phyloP scores from a whole-genome alignment of 2,329 filamentous ascomycete species.

The Exophiala aquamarina region DNA sequence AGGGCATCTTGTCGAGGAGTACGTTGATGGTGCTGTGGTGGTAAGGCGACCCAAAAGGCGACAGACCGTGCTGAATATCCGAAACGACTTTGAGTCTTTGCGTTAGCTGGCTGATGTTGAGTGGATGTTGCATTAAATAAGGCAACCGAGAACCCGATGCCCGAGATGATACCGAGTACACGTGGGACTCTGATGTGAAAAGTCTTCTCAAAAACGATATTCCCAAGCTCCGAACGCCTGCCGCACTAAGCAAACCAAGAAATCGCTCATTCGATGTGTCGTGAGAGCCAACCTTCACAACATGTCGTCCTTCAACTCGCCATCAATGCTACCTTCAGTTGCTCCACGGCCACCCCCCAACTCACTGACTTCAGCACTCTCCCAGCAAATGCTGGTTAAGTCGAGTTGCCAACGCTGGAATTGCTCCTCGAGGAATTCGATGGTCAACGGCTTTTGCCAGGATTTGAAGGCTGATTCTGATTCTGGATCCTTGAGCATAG shows the following conservation, averaged over 20 bases:
- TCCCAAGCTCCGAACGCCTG: no score
- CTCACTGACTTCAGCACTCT: slow-evolving; percentile 25
- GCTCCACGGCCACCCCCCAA: slow-evolving; percentile 14
- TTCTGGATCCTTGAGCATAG: slow-evolving; percentile 24
- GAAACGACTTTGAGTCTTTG: no score
- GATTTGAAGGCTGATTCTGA: slow-evolving; percentile 22
- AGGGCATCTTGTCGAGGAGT: no score
- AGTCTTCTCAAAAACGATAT: no score
- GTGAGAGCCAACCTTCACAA: slow-evolving; percentile 7
- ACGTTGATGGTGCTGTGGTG: no score
- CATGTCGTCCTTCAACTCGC: slow-evolving; percentile 21
- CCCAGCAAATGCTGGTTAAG: slow-evolving; percentile 28
- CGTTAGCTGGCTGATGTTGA: no score
- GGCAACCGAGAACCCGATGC: no score
- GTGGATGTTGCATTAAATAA: no score
- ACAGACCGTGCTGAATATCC: no score
- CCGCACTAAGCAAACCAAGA: neutral
- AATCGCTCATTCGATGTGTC: neutral
- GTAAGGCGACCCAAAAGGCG: no score
- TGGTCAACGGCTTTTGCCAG: slow-evolving; percentile 29
- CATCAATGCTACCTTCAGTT: slow-evolving; percentile 11
- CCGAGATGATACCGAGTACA: no score
- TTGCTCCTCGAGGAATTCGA: slow-evolving; percentile 29
- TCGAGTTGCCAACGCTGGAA: slow-evolving; percentile 26
- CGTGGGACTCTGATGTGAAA: no score